Evolutionary conservation across 352 stramenopile genomes (phyloP).

Genomic region (Globisporangium polare): DNA sequence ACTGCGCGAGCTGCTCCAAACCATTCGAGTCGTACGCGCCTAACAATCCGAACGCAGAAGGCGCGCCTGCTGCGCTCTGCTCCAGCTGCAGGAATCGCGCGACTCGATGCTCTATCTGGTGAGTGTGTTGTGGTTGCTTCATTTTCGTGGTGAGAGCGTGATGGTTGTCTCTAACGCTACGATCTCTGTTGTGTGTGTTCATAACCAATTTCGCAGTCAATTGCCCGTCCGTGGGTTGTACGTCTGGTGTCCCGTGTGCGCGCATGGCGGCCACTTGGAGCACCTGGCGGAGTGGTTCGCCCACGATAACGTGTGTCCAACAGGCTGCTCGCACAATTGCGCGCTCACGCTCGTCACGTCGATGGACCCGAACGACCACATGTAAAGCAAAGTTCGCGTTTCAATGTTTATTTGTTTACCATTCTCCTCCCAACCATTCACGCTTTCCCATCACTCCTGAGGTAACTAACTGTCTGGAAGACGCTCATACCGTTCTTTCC

Average conservation of each 20-base stretch:
- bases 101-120: slow-evolving; percentile 86
- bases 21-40: slow-evolving; percentile 48
- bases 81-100: slow-evolving; percentile 70
- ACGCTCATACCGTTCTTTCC: background rate
- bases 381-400: background rate
- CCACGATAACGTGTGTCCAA: slow-evolving; percentile 63
- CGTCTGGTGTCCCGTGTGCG: slow-evolving; percentile 91
- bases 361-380: slow-evolving; percentile 13
- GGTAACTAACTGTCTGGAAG: background rate
- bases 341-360: slow-evolving; percentile 38
- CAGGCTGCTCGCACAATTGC: slow-evolving; percentile 69
- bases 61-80: slow-evolving; percentile 44
- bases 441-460: background rate
- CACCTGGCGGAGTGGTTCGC: slow-evolving; percentile 82
- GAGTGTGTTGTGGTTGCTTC: slow-evolving; percentile 11
- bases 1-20: slow-evolving; percentile 75
- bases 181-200: slow-evolving; percentile 6
- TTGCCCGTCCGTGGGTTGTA: slow-evolving; percentile 84
- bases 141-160: background rate
- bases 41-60: slow-evolving; percentile 19
- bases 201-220: slow-evolving; percentile 39
- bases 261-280: slow-evolving; percentile 84
- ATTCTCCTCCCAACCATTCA: background rate
- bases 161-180: background rate
- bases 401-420: background rate